These are phyloP conservation scores for Oryza brachyantha DNA, from an alignment of 176 grass and related monocot species.

Conservation along the genomic window DNA sequence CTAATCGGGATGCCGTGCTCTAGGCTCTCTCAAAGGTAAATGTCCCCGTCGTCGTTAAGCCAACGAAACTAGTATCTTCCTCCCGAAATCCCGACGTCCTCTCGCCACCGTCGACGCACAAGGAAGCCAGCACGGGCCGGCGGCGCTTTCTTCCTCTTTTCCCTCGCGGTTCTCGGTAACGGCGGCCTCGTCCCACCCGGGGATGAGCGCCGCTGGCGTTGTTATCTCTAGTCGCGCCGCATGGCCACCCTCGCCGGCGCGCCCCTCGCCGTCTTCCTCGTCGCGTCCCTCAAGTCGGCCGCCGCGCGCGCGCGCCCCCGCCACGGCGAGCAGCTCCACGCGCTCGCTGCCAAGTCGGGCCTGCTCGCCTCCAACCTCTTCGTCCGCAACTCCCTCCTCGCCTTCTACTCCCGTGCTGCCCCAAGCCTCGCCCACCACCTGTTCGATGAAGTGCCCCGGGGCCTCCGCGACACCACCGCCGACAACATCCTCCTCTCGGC, in stretches of 20 bases:
- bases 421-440: conserved; percentile 34
- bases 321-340: conserved; percentile 59
- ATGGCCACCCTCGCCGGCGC: neutral
- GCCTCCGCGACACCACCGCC: conserved; percentile 28
- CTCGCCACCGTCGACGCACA: too few species aligned
- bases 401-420: conserved; percentile 43
- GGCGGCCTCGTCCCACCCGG: too few species aligned
- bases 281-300: conserved; percentile 48
- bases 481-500: conserved; percentile 47
- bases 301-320: conserved; percentile 23
- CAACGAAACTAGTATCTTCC: too few species aligned
- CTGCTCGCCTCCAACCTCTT: conserved; percentile 44
- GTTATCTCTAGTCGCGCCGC: too few species aligned
- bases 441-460: conserved; percentile 38
- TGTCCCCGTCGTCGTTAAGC: too few species aligned
- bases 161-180: too few species aligned
- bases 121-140: too few species aligned
- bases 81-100: too few species aligned
- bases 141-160: too few species aligned
- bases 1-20: too few species aligned
- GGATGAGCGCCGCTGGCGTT: too few species aligned
- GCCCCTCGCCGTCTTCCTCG: conserved; percentile 52
- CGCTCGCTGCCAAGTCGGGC: conserved; percentile 60
- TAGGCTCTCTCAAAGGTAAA: too few species aligned
- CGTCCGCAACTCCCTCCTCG: conserved; percentile 76